Conservation (phyloP, 2,329 filamentous ascomycete species). For the Mycogone perniciosa region DNA sequence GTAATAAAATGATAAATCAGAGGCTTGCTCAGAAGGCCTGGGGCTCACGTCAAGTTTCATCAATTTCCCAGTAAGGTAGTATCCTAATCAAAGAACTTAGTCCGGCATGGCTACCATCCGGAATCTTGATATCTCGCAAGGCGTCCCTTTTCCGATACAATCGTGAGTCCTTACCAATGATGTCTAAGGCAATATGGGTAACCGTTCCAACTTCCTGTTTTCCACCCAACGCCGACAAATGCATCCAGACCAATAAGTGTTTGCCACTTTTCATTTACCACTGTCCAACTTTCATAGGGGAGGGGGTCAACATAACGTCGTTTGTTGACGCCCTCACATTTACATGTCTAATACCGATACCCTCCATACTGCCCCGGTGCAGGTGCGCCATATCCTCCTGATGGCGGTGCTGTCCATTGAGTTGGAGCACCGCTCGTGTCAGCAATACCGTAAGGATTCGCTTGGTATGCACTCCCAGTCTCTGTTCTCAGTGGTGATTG, state of each 20-base stretch:
- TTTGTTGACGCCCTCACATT: not conserved
- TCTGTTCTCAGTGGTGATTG: conserved; percentile 48
- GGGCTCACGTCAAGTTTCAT: not conserved
- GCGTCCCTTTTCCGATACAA: not conserved
- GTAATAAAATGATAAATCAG: no score
- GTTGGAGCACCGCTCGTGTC: conserved; percentile 20
- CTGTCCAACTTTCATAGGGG: conserved; percentile 3
- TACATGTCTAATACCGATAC: conserved; percentile 25
- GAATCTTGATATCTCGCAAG: no score
- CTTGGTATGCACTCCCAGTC: conserved; percentile 22
- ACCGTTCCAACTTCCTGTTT: conserved; percentile 7
- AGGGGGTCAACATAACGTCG: not conserved
- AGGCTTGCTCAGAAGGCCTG: no score
- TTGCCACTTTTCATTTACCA: conserved; percentile 1
- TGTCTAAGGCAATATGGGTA: conserved; percentile 7
- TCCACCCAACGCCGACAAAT: conserved; percentile 12
- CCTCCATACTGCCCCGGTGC: conserved; percentile 31
- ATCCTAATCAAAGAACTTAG: no score
- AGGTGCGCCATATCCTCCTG: conserved; percentile 24
- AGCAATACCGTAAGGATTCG: conserved; percentile 25
- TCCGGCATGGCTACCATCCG: not conserved
- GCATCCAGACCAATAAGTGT: conserved; percentile 8
- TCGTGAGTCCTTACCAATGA: not conserved
- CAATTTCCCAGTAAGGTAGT: no score
- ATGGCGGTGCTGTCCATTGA: conserved; percentile 25